Evolutionary conservation across 1,284 basidiomycete genomes (phyloP).

Genomic region (Earliella scabrosa): DNA sequence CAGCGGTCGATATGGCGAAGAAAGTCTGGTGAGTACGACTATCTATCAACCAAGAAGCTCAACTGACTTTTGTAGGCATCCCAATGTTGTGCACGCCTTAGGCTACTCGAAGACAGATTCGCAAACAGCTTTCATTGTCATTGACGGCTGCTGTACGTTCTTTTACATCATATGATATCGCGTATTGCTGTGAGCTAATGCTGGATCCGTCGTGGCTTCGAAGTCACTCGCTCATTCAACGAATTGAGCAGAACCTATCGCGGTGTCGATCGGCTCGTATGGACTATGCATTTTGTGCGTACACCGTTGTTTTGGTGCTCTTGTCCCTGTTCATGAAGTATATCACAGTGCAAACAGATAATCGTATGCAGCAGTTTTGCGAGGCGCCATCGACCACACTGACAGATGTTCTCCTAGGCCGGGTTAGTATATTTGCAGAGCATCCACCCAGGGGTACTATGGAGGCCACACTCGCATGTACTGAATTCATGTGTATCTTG

Average conservation of each 20-base stretch:
- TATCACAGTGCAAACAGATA: background rate
- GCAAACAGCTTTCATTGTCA: background rate
- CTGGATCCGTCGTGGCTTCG: background rate
- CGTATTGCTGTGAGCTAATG: background rate
- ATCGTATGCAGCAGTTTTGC: background rate
- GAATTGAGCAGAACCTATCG: background rate
- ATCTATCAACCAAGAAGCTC: background rate
- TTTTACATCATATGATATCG: background rate
- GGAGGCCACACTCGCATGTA: conserved; percentile 1
- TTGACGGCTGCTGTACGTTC: background rate
- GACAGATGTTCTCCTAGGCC: background rate
- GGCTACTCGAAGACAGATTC: background rate
- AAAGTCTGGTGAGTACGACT: background rate
- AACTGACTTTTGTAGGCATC: background rate
- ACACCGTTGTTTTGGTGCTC: background rate
- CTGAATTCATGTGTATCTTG: background rate
- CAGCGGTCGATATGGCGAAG: background rate
- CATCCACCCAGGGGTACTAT: background rate
- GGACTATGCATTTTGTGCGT: background rate
- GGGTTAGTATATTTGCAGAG: background rate
- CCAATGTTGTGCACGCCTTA: background rate
- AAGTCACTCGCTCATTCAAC: background rate
- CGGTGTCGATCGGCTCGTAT: background rate
- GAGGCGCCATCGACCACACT: background rate
- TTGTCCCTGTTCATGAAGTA: background rate